A percentile compares a stretch with the other conserved stretches of the same genome.
These are phyloP conservation scores for Calamus simplicifolius DNA, from an alignment of 176 grass and related monocot species.

Conservation along the genomic window DNA sequence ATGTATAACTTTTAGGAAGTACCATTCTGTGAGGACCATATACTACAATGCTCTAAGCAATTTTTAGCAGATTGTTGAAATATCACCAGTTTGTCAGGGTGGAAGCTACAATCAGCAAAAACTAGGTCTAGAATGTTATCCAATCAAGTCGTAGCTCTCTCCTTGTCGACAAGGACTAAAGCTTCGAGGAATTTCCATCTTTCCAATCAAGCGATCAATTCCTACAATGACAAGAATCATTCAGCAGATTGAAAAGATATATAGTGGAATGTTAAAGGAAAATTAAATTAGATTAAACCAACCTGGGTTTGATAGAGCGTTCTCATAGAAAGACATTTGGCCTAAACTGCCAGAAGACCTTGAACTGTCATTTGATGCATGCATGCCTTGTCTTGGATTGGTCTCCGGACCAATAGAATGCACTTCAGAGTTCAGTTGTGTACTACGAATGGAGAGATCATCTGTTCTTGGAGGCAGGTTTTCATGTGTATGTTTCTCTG, in stretches of 20 bases:
- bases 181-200: slow-evolving; percentile 36
- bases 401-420: slow-evolving; percentile 26
- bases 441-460: slow-evolving; percentile 3
- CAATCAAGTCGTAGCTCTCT: slow-evolving; percentile 74
- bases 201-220: slow-evolving; percentile 60
- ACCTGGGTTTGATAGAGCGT: slow-evolving; percentile 60
- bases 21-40: no score
- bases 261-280: no score
- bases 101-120: no score
- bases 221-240: slow-evolving; percentile 28
- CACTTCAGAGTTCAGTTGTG: slow-evolving; percentile 32
- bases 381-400: slow-evolving; percentile 32
- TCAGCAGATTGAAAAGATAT: no score
- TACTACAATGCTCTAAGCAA: no score
- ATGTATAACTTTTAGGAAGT: no score
- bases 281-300: slow-evolving; percentile 4
- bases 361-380: slow-evolving; percentile 38
- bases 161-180: slow-evolving; percentile 40
- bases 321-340: slow-evolving; percentile 75
- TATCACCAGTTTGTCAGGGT: no score
- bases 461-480: slow-evolving; percentile 4
- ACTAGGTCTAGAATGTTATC: slow-evolving; percentile 21
- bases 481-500: slow-evolving; percentile 36
- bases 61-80: no score
- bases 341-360: slow-evolving; percentile 42